phyloP scores from a whole-genome alignment of 2,329 filamentous ascomycete species.

The Drechslerella coelobrocha region DNA sequence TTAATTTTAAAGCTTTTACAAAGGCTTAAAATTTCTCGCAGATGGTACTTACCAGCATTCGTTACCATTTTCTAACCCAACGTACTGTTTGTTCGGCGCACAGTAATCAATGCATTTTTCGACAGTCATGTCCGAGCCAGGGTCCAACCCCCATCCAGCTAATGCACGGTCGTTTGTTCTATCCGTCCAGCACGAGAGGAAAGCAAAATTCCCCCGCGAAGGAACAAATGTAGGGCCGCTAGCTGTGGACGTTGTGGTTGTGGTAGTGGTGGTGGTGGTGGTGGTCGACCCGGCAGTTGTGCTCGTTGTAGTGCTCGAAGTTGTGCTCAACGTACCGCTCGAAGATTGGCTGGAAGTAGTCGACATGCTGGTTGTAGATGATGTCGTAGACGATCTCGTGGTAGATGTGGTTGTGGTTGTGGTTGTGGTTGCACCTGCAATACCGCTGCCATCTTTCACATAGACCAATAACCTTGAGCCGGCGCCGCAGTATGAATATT shows the following conservation, averaged over 20 bases:
- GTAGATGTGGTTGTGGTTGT: background rate
- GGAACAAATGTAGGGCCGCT: background rate
- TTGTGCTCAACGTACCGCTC: background rate
- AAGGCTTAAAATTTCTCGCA: background rate
- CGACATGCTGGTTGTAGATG: background rate
- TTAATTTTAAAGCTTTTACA: constrained; percentile 12
- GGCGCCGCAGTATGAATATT: constrained; percentile 43
- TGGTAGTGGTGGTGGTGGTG: background rate
- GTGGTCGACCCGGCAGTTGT: constrained; percentile 1
- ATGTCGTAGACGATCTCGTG: background rate
- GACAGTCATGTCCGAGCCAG: constrained; percentile 62
- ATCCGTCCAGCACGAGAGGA: constrained; percentile 19
- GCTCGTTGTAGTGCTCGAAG: background rate
- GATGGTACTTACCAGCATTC: constrained; percentile 66
- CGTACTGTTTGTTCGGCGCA: constrained; percentile 62
- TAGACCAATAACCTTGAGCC: constrained; percentile 38
- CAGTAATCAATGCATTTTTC: constrained; percentile 66
- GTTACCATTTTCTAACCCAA: constrained; percentile 65
- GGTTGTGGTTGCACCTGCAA: background rate
- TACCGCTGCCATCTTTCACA: constrained; percentile 12
- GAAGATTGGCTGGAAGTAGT: constrained; percentile 9
- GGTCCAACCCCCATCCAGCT: constrained; percentile 17
- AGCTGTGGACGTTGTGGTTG: background rate
- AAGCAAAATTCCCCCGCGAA: background rate
- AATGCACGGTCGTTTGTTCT: constrained; percentile 13